These are phyloP conservation scores for Grosmannia serpens DNA, from an alignment of 2,329 filamentous ascomycete species.

Conservation along the genomic window DNA sequence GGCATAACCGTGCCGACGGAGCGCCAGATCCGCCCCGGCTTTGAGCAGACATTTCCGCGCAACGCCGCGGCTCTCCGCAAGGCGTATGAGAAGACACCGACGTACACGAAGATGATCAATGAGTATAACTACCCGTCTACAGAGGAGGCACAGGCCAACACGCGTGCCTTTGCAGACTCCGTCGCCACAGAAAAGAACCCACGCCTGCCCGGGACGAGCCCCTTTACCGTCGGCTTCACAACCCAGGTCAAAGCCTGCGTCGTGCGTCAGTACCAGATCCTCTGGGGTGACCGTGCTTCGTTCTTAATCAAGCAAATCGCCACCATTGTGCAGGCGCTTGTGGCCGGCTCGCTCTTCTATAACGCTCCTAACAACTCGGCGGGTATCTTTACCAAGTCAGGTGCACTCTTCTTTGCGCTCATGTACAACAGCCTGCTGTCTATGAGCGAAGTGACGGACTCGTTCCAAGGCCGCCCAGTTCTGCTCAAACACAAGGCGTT, in stretches of 20 bases:
- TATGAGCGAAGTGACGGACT: constrained; percentile 58
- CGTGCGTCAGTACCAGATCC: constrained; percentile 66
- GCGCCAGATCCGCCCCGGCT: constrained; percentile 56
- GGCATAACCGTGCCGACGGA: constrained; percentile 66
- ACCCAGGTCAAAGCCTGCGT: constrained; percentile 60
- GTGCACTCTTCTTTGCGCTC: constrained; percentile 38
- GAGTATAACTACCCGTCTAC: constrained; percentile 49
- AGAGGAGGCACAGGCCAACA: constrained; percentile 33
- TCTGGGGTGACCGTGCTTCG: constrained; percentile 62
- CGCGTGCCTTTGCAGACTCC: constrained; percentile 42
- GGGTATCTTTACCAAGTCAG: constrained; percentile 49
- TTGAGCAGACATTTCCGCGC: constrained; percentile 48
- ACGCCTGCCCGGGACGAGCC: constrained; percentile 16
- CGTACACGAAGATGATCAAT: constrained; percentile 35
- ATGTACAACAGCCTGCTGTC: constrained; percentile 53
- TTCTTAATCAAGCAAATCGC: constrained; percentile 71
- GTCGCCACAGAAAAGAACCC: constrained; percentile 25
- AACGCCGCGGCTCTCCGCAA: constrained; percentile 51
- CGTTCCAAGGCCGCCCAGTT: constrained; percentile 50
- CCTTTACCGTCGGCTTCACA: constrained; percentile 46
- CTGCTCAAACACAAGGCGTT: constrained; percentile 38
- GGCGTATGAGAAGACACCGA: constrained; percentile 42
- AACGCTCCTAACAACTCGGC: constrained; percentile 46
- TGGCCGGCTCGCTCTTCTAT: constrained; percentile 72
- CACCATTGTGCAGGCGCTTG: constrained; percentile 59